Conservation (phyloP, 1,284 basidiomycete species). For the Pisolithus thermaeus region DNA sequence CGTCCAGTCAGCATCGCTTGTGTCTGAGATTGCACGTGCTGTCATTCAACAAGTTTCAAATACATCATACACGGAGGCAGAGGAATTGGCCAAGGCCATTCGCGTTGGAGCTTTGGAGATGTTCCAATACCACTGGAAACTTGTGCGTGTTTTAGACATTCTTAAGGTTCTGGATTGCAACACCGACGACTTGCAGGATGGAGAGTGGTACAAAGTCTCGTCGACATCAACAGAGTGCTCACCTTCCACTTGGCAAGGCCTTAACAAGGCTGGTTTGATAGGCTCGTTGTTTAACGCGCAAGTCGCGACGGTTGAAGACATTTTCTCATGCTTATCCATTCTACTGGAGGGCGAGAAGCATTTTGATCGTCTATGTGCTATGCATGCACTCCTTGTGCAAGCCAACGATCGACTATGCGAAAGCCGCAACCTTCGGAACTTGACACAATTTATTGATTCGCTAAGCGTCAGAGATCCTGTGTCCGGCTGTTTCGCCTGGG, state of each 20-base stretch:
- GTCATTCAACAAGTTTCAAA: constrained; percentile 11
- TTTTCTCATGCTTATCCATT: constrained; percentile 23
- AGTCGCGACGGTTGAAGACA: constrained; percentile 20
- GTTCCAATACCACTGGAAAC: constrained; percentile 21
- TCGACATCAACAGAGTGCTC: not conserved
- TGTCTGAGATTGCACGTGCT: constrained; percentile 16
- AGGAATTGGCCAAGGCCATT: constrained; percentile 12
- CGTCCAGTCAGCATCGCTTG: constrained; percentile 9
- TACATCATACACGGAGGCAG: constrained; percentile 12
- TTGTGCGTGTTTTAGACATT: constrained; percentile 12
- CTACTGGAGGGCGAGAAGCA: constrained; percentile 16
- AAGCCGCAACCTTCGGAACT: constrained; percentile 12
- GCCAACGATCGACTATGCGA: constrained; percentile 31
- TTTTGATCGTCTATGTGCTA: constrained; percentile 23
- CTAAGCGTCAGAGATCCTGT: constrained; percentile 8
- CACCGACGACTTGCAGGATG: constrained; percentile 12
- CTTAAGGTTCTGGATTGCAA: not conserved
- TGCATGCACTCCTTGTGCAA: constrained; percentile 23
- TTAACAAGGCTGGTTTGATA: constrained; percentile 29
- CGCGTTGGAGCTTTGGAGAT: constrained; percentile 13
- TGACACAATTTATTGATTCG: constrained; percentile 13
- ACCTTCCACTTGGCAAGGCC: constrained; percentile 10
- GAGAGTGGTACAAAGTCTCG: constrained; percentile 5
- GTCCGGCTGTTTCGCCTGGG: constrained; percentile 20
- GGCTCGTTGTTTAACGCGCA: constrained; percentile 26